Conservation (phyloP, 2,329 filamentous ascomycete genomes). For the Colletotrichum neosansevieriae region DNA sequence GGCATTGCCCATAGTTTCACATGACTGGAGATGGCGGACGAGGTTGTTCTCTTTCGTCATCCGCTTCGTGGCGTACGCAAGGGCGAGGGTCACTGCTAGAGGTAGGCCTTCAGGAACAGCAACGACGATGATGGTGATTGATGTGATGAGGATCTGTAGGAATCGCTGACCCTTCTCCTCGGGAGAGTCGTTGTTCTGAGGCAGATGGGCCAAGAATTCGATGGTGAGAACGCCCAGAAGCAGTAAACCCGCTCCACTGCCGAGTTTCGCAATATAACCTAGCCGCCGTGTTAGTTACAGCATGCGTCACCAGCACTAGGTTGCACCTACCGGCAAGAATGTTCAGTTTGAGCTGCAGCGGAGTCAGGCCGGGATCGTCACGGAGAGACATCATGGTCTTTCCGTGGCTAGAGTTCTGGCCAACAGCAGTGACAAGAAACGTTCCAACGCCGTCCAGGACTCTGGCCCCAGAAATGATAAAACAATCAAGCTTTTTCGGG, state of each 20-base stretch:
- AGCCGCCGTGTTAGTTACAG: not conserved
- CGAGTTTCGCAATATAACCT: conserved; percentile 44
- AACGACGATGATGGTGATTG: conserved; percentile 69
- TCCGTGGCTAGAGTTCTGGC: conserved; percentile 41
- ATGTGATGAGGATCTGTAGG: conserved; percentile 53
- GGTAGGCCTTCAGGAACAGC: conserved; percentile 71
- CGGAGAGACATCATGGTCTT: conserved; percentile 44
- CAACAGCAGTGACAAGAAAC: conserved; percentile 42
- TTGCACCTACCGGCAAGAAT: conserved; percentile 41
- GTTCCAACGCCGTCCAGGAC: conserved; percentile 61
- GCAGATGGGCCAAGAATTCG: conserved; percentile 53
- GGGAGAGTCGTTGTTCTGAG: conserved; percentile 43
- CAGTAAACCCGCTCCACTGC: conserved; percentile 41
- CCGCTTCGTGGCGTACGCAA: conserved; percentile 72
- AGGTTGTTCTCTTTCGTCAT: conserved; percentile 74
- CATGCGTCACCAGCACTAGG: no score
- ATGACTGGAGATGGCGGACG: conserved; percentile 69
- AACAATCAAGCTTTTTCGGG: conserved; percentile 75
- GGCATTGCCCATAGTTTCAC: conserved; percentile 74
- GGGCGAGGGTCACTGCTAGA: conserved; percentile 70
- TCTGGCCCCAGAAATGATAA: conserved; percentile 85
- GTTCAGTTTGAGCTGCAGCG: conserved; percentile 43
- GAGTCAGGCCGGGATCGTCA: conserved; percentile 42
- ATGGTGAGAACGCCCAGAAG: conserved; percentile 41
- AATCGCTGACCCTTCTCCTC: conserved; percentile 66